phyloP scores from a whole-genome alignment of 495 filamentous ascomycete genomes.

The Talaromyces proteolyticus region DNA sequence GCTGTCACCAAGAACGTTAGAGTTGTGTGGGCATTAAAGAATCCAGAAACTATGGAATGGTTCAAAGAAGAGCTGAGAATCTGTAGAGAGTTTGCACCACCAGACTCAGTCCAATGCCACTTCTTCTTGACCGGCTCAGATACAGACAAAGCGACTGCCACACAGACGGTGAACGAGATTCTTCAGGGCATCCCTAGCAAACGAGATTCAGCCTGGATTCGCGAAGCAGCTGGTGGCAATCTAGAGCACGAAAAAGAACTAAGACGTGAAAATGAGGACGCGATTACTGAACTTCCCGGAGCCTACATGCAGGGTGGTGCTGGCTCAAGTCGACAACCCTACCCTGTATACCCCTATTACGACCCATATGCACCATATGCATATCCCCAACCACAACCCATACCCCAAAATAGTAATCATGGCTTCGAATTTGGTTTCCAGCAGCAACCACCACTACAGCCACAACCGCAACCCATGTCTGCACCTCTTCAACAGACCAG shows the following conservation, averaged over 20 bases:
- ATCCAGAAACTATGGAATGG: slow-evolving; percentile 92
- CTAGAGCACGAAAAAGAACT: slow-evolving; percentile 70
- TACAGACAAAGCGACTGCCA: slow-evolving; percentile 48
- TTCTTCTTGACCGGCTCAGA: slow-evolving; percentile 73
- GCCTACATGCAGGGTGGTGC: slow-evolving; percentile 30
- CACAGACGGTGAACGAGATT: slow-evolving; percentile 79
- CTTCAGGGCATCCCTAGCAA: slow-evolving; percentile 77
- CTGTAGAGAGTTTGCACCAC: slow-evolving; percentile 76
- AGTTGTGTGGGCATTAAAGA: slow-evolving; percentile 87
- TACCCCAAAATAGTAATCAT: background rate
- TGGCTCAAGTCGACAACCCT: slow-evolving; percentile 16
- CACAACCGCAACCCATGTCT: slow-evolving; percentile 51
- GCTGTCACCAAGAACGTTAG: slow-evolving; percentile 86
- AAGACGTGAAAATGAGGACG: slow-evolving; percentile 79
- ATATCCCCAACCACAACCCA: slow-evolving; percentile 3
- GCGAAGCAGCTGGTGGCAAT: slow-evolving; percentile 75
- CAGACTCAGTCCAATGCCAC: slow-evolving; percentile 81
- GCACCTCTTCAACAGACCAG: slow-evolving; percentile 74
- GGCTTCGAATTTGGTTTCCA: slow-evolving; percentile 29
- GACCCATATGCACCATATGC: slow-evolving; percentile 6
- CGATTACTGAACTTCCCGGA: slow-evolving; percentile 71
- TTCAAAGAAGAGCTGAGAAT: slow-evolving; percentile 93
- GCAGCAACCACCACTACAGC: slow-evolving; percentile 14
- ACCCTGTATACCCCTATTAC: slow-evolving; percentile 6
- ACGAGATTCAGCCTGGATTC: slow-evolving; percentile 73